Base-by-base conservation (phyloP, 2,329 filamentous ascomycete species). In the Purpureocillium lavendulum region DNA sequence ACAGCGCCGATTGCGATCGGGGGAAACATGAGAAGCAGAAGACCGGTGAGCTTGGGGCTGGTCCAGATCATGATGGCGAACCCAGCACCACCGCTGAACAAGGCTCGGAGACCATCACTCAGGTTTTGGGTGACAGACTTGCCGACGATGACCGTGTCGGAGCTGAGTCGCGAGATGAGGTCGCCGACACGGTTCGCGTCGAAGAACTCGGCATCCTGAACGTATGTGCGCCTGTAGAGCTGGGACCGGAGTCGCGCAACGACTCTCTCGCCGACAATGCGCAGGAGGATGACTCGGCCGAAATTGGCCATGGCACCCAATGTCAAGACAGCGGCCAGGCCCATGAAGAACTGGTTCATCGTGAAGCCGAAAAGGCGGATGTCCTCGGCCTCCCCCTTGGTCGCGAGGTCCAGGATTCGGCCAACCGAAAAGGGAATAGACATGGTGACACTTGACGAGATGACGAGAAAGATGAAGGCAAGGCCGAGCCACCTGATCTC, bases 201-300 rank as follows among this genome's bases (percentile, higher is more conserved):
- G 56, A 98, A 98, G 67, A 98, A 98, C 56, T 97, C 92, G 42
- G 92, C 92, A 60, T 98, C 92, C 60, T 98, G 92, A n/a, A 92
- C 75, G 52, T 94, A 94, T 0, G 92, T 98, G 47, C 84, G 80
- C 48, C 87, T 80, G 66, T 94, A 98, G 4, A 98, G 77, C 56
- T 87, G 84, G 13, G 89, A 90, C 44, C 92, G 80, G 40, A 98
- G 72, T 50, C 90, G 79, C 10, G 90, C 83, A 39, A 98, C 92
- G 42, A 98, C 92, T 32, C 92, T 77, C 63, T 98, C 92, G 46
- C 92, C 94, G 7, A 98, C 87, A 45, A 97, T 92, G 18, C 92
- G 80, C 16, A 98, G 75, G 39, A 97, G 82, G 41, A 97, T 83
- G 52, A 98, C 94, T 49, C 92, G 82, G 26, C 88, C 85, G 61